Conservation (phyloP, 2,329 filamentous ascomycete genomes). For the Mycosphaerella sp. region DNA sequence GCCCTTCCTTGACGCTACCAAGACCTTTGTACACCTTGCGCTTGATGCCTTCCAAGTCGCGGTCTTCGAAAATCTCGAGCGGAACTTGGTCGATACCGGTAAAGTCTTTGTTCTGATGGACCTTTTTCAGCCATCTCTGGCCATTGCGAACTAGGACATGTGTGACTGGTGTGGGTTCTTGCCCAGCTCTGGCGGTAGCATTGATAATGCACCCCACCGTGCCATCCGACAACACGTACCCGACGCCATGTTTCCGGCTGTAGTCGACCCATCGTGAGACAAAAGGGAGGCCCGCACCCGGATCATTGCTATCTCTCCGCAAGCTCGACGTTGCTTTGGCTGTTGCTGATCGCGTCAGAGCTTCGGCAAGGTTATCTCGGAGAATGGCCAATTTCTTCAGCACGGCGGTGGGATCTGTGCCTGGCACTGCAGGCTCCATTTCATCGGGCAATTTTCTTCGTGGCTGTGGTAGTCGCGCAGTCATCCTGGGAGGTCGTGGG, state of each 20-base stretch:
- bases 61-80: constrained; percentile 68
- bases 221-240: constrained; percentile 76
- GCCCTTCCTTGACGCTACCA: constrained; percentile 31
- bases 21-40: constrained; percentile 51
- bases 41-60: constrained; percentile 55
- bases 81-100: constrained; percentile 47
- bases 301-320: constrained; percentile 25
- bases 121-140: constrained; percentile 55
- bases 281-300: constrained; percentile 44
- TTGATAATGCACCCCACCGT: constrained; percentile 63
- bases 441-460: constrained; percentile 11
- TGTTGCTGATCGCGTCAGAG: constrained; percentile 34
- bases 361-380: constrained; percentile 42
- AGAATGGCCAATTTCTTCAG: constrained; percentile 41
- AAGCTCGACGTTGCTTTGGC: constrained; percentile 19
- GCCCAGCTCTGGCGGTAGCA: constrained; percentile 33
- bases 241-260: constrained; percentile 77
- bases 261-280: constrained; percentile 80
- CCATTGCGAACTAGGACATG: constrained; percentile 66
- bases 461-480: constrained; percentile 24
- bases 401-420: constrained; percentile 42
- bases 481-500: constrained; percentile 29
- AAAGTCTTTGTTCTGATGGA: constrained; percentile 48
- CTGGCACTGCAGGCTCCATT: constrained; percentile 28
- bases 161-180: constrained; percentile 52